A percentile compares a stretch with the other conserved stretches of the same genome.
These are phyloP conservation scores for Colletotrichum tanaceti DNA, from an alignment of 2,329 filamentous ascomycete species.

Conservation along the genomic window DNA sequence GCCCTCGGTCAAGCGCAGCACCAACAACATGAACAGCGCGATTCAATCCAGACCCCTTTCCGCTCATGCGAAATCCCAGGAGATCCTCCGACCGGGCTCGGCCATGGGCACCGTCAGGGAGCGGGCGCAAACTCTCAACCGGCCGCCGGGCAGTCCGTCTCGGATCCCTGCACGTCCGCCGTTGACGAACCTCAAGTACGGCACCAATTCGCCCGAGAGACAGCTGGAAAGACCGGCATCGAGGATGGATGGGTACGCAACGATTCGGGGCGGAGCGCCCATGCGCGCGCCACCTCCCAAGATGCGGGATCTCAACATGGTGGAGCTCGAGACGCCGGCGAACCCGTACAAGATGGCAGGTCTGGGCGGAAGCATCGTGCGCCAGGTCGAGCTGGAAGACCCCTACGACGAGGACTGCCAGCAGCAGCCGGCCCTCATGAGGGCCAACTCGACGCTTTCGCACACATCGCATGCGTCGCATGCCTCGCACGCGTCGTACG, in stretches of 20 bases:
- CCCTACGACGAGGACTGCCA: constrained; percentile 76
- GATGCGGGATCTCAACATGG: constrained; percentile 81
- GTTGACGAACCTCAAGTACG: constrained; percentile 75
- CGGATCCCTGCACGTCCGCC: constrained; percentile 78
- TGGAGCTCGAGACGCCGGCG: constrained; percentile 62
- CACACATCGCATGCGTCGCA: constrained; percentile 48
- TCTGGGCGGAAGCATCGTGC: constrained; percentile 66
- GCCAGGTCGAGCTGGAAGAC: constrained; percentile 79
- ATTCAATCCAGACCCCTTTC: constrained; percentile 26
- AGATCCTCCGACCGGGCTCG: constrained; percentile 20
- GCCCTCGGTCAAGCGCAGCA: constrained; percentile 47
- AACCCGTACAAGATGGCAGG: constrained; percentile 62
- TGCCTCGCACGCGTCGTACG: constrained; percentile 43
- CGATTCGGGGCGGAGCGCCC: constrained; percentile 66
- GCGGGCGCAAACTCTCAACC: constrained; percentile 41
- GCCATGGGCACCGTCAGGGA: constrained; percentile 41
- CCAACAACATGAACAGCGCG: constrained; percentile 42
- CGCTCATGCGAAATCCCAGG: constrained; percentile 37
- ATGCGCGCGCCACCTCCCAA: constrained; percentile 83
- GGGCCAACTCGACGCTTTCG: constrained; percentile 55
- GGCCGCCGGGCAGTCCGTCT: constrained; percentile 66
- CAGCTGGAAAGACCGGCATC: constrained; percentile 53
- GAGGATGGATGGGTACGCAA: constrained; percentile 52
- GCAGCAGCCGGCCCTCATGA: constrained; percentile 52
- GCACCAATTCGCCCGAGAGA: constrained; percentile 85